Evolutionary conservation across 2,329 filamentous ascomycete genomes (phyloP).

Genomic region (Microsporum canis): DNA sequence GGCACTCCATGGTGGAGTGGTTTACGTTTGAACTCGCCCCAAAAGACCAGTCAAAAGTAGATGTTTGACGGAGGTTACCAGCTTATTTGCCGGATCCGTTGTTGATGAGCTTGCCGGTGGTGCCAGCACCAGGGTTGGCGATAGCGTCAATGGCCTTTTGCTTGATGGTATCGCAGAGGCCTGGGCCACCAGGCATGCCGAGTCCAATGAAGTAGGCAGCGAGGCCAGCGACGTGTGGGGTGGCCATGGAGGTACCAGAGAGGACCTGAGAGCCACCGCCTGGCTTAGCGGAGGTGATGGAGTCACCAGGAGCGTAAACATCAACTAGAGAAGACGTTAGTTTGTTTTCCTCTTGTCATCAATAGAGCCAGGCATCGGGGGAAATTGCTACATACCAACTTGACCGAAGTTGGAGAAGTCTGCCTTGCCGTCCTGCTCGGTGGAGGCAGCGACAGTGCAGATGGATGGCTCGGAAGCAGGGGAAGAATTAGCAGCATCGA

Average conservation of each 20-base stretch:
- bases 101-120: slow-evolving; percentile 21
- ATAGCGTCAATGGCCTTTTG: slow-evolving; percentile 35
- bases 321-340: slow-evolving; percentile 30
- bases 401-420: slow-evolving; percentile 32
- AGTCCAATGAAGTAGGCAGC: slow-evolving; percentile 43
- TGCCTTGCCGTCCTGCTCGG: slow-evolving; percentile 24
- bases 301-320: slow-evolving; percentile 46
- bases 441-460: slow-evolving; percentile 33
- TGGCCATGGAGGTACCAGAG: slow-evolving; percentile 29
- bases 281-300: slow-evolving; percentile 41
- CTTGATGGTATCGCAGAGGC: slow-evolving; percentile 41
- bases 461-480: slow-evolving; percentile 30
- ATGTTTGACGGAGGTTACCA: background rate
- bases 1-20: background rate
- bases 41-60: background rate
- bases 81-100: slow-evolving; percentile 14
- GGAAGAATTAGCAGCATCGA: slow-evolving; percentile 11
- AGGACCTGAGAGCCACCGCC: slow-evolving; percentile 36
- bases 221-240: slow-evolving; percentile 41
- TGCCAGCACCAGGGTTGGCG: slow-evolving; percentile 15
- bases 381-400: slow-evolving; percentile 1
- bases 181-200: slow-evolving; percentile 37
- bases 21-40: background rate
- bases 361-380: background rate
- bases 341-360: background rate